A percentile compares a stretch with the other conserved stretches of the same genome.
These are phyloP conservation scores for Capsicum rhomboideum DNA, from an alignment of 257 asterid species.

Conservation along the genomic window DNA sequence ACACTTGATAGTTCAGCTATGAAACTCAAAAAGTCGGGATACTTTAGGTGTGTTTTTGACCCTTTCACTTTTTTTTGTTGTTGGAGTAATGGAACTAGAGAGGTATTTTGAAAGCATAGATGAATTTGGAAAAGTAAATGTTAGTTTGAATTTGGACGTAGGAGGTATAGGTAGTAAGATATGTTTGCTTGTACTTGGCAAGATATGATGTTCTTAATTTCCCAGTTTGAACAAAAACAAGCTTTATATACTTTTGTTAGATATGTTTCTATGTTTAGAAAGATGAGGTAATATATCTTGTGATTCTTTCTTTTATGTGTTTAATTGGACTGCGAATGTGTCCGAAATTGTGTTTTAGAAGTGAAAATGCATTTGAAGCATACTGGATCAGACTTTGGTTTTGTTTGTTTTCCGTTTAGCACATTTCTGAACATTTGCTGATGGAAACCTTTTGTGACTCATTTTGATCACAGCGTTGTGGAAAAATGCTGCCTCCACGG, in stretches of 20 bases:
- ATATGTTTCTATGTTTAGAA: neutral
- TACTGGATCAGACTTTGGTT: neutral
- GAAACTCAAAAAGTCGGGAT: neutral
- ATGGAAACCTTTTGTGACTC: constrained; percentile 78
- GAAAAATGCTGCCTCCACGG: constrained; percentile 85
- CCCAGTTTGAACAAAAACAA: neutral
- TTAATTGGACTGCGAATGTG: neutral
- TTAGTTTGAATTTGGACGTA: neutral
- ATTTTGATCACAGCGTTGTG: constrained; percentile 55
- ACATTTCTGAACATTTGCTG: constrained; percentile 5
- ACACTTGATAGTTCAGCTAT: neutral
- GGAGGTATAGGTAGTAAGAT: neutral
- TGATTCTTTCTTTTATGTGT: neutral
- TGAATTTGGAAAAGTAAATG: neutral
- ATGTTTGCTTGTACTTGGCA: neutral
- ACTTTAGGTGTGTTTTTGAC: neutral
- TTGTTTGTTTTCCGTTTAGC: neutral
- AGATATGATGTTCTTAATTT: neutral
- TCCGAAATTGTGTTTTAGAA: neutral
- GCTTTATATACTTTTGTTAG: neutral
- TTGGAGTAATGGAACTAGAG: neutral
- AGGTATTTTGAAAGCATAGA: neutral
- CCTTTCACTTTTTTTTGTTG: neutral
- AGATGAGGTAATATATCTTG: neutral
- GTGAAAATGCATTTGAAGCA: neutral